Evolutionary conservation across 768 basidiomycete genomes (phyloP).

Genomic region (Trametes cubensis): DNA sequence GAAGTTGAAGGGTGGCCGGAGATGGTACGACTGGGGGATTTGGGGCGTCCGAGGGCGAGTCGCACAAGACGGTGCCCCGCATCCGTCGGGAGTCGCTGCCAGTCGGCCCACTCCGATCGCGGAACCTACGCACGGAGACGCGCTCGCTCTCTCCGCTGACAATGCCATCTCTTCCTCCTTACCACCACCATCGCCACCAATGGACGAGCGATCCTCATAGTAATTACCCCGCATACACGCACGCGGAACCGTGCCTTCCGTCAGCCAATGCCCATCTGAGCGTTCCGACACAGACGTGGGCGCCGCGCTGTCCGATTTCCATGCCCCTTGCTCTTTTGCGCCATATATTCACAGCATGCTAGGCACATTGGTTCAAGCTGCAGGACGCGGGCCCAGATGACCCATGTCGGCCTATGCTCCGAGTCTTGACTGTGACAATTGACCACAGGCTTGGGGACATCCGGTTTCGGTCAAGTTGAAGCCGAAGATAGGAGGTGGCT

Average conservation of each 20-base stretch:
- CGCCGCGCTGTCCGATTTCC: neutral
- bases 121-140: neutral
- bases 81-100: constrained; percentile 6
- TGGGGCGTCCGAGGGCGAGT: neutral
- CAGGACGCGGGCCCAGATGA: too few relatives aligned
- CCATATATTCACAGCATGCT: neutral
- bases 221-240: neutral
- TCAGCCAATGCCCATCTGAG: constrained; percentile 2
- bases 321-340: neutral
- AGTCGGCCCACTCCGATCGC: constrained; percentile 15
- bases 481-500: too few relatives aligned
- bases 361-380: too few relatives aligned
- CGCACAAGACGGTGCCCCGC: constrained; percentile 12
- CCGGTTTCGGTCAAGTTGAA: too few relatives aligned
- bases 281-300: constrained; percentile 9
- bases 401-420: too few relatives aligned
- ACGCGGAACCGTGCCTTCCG: neutral
- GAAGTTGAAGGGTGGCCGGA: neutral
- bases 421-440: too few relatives aligned
- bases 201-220: neutral
- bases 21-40: constrained; percentile 3
- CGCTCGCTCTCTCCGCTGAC: neutral
- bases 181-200: neutral
- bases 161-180: neutral
- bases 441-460: too few relatives aligned